phyloP scores from a whole-genome alignment of 2,329 filamentous ascomycete genomes.

The Coniochaeta sp. region DNA sequence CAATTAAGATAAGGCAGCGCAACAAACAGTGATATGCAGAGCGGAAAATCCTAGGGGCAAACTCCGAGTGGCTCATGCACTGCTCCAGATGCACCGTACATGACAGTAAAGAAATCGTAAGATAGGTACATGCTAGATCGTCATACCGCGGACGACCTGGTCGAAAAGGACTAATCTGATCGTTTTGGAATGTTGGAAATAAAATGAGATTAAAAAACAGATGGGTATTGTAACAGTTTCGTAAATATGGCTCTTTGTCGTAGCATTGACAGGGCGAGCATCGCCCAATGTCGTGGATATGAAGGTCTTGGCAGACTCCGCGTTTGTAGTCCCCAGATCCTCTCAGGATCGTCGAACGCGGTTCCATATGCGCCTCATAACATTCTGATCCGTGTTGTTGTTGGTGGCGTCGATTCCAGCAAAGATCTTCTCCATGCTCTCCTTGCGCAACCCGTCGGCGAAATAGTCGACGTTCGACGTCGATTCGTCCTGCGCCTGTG shows the following conservation, averaged over 20 bases:
- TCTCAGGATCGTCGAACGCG: conserved; percentile 39
- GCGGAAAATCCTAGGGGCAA: not conserved
- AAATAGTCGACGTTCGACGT: conserved; percentile 18
- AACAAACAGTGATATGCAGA: not conserved
- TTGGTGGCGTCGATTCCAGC: conserved; percentile 40
- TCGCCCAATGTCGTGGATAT: not conserved
- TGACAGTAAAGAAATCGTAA: not conserved
- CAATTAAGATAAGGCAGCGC: not conserved
- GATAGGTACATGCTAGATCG: not conserved
- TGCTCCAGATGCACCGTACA: not conserved
- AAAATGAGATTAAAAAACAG: not conserved
- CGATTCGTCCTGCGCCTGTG: conserved; percentile 16
- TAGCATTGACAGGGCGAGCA: not conserved
- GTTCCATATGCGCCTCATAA: conserved; percentile 60
- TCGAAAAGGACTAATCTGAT: not conserved
- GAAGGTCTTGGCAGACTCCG: not conserved
- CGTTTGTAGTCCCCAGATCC: not conserved
- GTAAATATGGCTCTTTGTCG: not conserved
- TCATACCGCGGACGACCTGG: not conserved
- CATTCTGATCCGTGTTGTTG: conserved; percentile 41
- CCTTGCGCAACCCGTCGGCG: conserved; percentile 31
- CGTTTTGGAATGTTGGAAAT: not conserved
- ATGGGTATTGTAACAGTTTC: not conserved
- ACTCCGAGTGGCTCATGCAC: not conserved
- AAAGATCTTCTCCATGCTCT: conserved; percentile 46